A percentile compares a stretch with the other conserved stretches of the same genome.
phyloP scores from a whole-genome alignment of 2,329 filamentous ascomycete species.

The Geoglossum cookeanum region DNA sequence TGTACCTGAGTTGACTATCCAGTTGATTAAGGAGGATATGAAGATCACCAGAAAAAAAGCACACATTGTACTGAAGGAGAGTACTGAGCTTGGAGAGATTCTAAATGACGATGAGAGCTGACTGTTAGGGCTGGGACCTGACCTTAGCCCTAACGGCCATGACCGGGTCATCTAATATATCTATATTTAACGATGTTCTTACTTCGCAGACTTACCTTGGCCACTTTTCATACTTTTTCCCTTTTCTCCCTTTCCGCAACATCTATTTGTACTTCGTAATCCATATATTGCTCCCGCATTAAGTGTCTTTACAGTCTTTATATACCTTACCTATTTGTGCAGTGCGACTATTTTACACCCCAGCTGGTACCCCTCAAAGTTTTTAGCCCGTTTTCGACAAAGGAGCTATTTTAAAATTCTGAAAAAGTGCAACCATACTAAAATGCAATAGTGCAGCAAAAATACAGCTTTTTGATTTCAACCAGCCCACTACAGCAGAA shows the following conservation, averaged over 20 bases:
- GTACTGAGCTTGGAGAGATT: constrained; percentile 6
- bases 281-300: background rate
- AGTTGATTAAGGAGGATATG: constrained; percentile 6
- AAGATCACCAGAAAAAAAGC: background rate
- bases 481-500: background rate
- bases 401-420: background rate
- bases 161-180: background rate
- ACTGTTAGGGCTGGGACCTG: background rate
- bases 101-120: constrained; percentile 3
- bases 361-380: background rate
- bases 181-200: background rate
- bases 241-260: background rate
- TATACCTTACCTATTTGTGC: background rate
- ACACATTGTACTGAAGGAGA: constrained; percentile 3
- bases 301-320: background rate
- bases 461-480: background rate
- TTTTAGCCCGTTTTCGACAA: background rate
- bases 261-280: background rate
- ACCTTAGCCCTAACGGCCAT: background rate
- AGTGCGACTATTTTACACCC: background rate
- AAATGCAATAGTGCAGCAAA: background rate
- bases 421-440: background rate
- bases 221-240: background rate
- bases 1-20: constrained; percentile 4
- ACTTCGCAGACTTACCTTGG: background rate